phyloP scores from a whole-genome alignment of 2,329 filamentous ascomycete species.

The Apiospora rasikravindrae region DNA sequence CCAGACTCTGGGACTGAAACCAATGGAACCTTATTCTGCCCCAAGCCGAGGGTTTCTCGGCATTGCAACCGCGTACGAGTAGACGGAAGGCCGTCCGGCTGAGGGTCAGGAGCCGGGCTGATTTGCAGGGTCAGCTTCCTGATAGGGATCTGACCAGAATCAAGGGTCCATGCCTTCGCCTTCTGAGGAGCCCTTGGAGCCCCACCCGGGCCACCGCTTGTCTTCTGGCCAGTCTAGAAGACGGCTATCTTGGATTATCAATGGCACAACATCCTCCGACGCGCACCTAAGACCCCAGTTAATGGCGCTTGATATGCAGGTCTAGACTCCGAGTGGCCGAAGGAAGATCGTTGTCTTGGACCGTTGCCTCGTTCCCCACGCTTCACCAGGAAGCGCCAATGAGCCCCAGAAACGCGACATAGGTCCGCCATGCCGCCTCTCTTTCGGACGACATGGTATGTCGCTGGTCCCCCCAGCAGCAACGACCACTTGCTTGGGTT shows the following conservation, averaged over 20 bases:
- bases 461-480: not conserved
- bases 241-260: not conserved
- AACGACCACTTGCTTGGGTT: not conserved
- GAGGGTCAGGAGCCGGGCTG: not conserved
- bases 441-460: not conserved
- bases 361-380: slow-evolving; percentile 13
- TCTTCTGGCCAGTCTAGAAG: not conserved
- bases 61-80: not conserved
- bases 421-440: not conserved
- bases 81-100: slow-evolving; percentile 4
- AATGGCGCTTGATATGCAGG: slow-evolving; percentile 22
- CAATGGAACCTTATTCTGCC: not conserved
- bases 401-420: slow-evolving; percentile 3
- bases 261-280: not conserved
- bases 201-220: slow-evolving; percentile 7
- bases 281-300: slow-evolving; percentile 13
- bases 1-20: not conserved
- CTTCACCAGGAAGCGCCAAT: not conserved
- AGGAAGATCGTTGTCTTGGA: slow-evolving; percentile 15
- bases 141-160: not conserved
- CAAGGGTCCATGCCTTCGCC: not conserved
- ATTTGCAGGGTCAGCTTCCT: slow-evolving; percentile 3
- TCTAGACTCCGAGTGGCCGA: slow-evolving; percentile 14
- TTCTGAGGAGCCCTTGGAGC: not conserved
- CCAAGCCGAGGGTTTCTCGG: not conserved